Base-by-base conservation (phyloP, 345 rosid genomes). In the Ceriops tagal region DNA sequence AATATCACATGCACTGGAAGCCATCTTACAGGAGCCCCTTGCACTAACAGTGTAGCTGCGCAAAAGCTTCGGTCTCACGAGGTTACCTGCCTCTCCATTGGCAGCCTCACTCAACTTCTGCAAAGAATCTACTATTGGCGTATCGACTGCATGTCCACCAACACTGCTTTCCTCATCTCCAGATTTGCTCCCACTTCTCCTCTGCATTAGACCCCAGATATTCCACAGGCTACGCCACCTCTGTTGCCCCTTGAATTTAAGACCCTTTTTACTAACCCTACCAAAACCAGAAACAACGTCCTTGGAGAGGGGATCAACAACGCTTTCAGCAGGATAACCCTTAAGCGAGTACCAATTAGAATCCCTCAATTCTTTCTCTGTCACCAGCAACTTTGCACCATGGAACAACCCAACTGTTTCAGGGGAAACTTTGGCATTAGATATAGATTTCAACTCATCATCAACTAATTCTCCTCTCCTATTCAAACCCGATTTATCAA, bases 11-110 rank as follows among this genome's bases (percentile, higher is more conserved):
- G 65, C 68, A 62, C 81, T 58, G 35, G 59, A 52, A 66, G 78
- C 89, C 65, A 65, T 62, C 58, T 53, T 57, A 8, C 78, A 75
- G 1, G 85, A 75, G 73, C 84, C 84, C 73, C 85, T 82, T 6
- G 88, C 75, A 46, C 90, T 88, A 26, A 88, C 87, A 24, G 83
- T 86, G 46, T 79, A 84, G 73, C 92, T 92, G 56, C 80, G 75
- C 43, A 83, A 67, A 79, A 92, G 92, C 84, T 81, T 89, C 72
- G 81, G 82, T 43, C 89, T 82, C 66, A 82, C 84, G 71, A 56
- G 71, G 57, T 78, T 78, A 34, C 72, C 75, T 6, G 65, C 68
- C 47, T 76, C 84, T 65, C 85, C 85, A 58, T 77, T 78, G 28
- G 78, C 64, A 3, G 74, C 81, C 52, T 66, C 75, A 69, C 79